phyloP scores from a whole-genome alignment of 2,329 filamentous ascomycete genomes.

The Ophiocordyceps australis region DNA sequence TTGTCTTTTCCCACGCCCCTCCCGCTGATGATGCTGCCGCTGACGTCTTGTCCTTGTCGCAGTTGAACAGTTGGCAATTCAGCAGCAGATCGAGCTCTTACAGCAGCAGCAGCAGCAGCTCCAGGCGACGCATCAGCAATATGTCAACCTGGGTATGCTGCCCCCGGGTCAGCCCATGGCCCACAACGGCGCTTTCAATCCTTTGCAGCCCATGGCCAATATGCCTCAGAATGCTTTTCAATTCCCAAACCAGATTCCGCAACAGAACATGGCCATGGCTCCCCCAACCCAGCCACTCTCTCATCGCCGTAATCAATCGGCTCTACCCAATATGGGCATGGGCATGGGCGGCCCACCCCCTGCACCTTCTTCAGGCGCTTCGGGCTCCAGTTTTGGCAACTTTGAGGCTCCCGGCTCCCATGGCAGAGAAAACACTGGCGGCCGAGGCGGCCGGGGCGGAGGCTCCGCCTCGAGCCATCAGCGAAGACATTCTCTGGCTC shows the following conservation, averaged over 20 bases:
- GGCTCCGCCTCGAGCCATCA: slow-evolving; percentile 64
- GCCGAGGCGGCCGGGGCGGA: slow-evolving; percentile 51
- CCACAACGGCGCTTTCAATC: slow-evolving; percentile 53
- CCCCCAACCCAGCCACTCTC: slow-evolving; percentile 61
- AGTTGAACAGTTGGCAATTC: slow-evolving; percentile 97
- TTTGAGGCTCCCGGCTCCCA: slow-evolving; percentile 40
- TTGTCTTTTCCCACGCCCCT: too few species aligned
- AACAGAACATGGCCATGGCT: slow-evolving; percentile 58
- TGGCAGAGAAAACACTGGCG: slow-evolving; percentile 20
- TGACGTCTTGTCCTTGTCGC: slow-evolving; percentile 1
- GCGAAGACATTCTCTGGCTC: slow-evolving; percentile 80
- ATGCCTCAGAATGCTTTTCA: slow-evolving; percentile 74
- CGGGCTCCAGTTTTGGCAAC: slow-evolving; percentile 62
- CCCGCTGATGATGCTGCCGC: too few species aligned
- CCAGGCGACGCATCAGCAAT: slow-evolving; percentile 89
- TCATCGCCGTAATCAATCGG: slow-evolving; percentile 96
- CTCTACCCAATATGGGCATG: slow-evolving; percentile 81
- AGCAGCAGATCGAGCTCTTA: slow-evolving; percentile 93
- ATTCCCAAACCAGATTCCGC: slow-evolving; percentile 62
- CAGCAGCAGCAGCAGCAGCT: slow-evolving; percentile 98
- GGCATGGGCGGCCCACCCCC: slow-evolving; percentile 75
- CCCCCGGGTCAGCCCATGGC: slow-evolving; percentile 62
- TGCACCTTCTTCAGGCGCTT: slow-evolving; percentile 79
- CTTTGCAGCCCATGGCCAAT: slow-evolving; percentile 64
- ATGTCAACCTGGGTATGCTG: slow-evolving; percentile 94